Percentiles rank a stretch among this genome's conserved stretches.
Conservation (phyloP, 1,139 yeast species). For the Wickerhamomyces sp. region DNA sequence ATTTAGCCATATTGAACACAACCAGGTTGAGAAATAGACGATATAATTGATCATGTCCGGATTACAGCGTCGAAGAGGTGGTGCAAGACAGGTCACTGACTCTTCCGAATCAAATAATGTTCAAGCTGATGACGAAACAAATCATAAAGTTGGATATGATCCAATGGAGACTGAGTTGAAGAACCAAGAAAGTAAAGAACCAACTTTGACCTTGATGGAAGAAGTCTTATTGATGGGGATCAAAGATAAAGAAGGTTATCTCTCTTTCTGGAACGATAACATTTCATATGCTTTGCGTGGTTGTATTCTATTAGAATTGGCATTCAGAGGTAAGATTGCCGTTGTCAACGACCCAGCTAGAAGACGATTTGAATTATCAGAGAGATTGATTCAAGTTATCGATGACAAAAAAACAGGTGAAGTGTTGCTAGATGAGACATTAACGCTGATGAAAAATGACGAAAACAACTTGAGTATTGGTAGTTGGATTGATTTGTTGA, state of each 20-base stretch:
- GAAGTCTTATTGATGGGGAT: conserved; percentile 90
- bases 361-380: conserved; percentile 80
- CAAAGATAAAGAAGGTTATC: conserved; percentile 92
- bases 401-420: conserved; percentile 91
- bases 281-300: conserved; percentile 96
- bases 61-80: conserved; percentile 45
- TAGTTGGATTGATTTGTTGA: conserved; percentile 89
- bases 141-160: conserved; percentile 69
- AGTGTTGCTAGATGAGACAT: conserved; percentile 87
- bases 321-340: conserved; percentile 83
- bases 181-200: conserved; percentile 34
- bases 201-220: conserved; percentile 89
- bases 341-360: conserved; percentile 94
- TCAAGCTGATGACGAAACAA: conserved; percentile 19
- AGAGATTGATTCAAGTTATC: conserved; percentile 80
- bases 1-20: no score
- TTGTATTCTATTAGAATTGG: conserved; percentile 85
- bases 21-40: no score
- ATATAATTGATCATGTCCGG: conserved; percentile 28
- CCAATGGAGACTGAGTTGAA: conserved; percentile 48
- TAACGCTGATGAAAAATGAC: conserved; percentile 83
- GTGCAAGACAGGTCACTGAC: conserved; percentile 25
- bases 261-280: conserved; percentile 97
- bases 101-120: neutral
- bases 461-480: conserved; percentile 76